Evolutionary conservation across 2,329 filamentous ascomycete species (phyloP), one percentile per base, ranked within the genome.

Genomic region (Calonectria pseudoturangicola): DNA sequence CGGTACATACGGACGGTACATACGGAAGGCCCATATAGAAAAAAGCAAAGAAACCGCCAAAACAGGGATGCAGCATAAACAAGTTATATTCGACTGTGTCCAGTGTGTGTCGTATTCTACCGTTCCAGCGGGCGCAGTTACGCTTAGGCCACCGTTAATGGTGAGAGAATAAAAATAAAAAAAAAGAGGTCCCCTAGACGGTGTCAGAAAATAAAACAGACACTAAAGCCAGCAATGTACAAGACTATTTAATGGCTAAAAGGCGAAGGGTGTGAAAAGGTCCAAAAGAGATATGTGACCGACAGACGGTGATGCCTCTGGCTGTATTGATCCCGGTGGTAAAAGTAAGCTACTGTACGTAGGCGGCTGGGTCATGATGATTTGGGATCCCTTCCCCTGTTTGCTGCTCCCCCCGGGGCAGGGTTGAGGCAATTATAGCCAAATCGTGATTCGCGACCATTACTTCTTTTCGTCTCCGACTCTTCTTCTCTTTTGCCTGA

Each of bases 381-480:
- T 33, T 33, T 9, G 30, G 4, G 5, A 9, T 33, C 30, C 30
- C 30, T 9, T 33, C 5, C 30, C 30, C 30, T 33, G 30, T 9
- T 33, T 33, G 33, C 2, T 36, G 7, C 6, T 10, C 33, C 33
- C 33, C 10, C 10, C 48, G 25, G 16, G 18, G 16, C 43, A 50
- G 45, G 33, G 43, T 62, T 51, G 43, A 68, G 66, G 66, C 36
- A 68, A 39, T 60, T 67, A 63, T 21, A 30, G 27, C 43, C 43
- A 28, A n/a, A 25, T 48, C 45, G 15, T 48, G 50, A 56, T 36
- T 45, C 21, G 39, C 66, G 21, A 39, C 30, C 13, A 62, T 60
- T 33, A 2, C 66, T 28, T 25, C 63, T 30, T 63, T 43, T 43
- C 41, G 39, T 63, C 39, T 28, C 16, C 16, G 15, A 58, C 51